phyloP scores from a whole-genome alignment of 2,329 filamentous ascomycete species.

The Nothopassalora personata region DNA sequence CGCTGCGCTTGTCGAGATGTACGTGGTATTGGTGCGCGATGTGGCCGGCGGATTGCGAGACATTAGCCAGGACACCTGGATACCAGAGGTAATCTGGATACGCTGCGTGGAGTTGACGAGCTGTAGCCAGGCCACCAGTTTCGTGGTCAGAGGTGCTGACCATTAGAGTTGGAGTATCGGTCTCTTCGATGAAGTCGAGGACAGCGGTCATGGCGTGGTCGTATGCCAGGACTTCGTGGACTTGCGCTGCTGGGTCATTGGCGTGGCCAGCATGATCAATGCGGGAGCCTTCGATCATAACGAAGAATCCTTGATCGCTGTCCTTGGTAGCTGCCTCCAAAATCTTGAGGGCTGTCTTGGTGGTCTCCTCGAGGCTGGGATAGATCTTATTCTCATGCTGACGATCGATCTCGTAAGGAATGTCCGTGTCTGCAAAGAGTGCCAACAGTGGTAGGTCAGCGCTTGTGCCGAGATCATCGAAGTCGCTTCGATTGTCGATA shows the following conservation, averaged over 20 bases:
- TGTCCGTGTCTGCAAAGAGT: conserved; percentile 73
- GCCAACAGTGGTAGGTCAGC: conserved; percentile 78
- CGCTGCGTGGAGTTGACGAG: conserved; percentile 60
- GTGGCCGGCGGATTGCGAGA: conserved; percentile 67
- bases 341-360: conserved; percentile 70
- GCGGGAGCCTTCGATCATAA: conserved; percentile 95
- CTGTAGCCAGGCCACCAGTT: conserved; percentile 80
- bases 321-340: conserved; percentile 75
- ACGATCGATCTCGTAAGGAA: conserved; percentile 92
- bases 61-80: conserved; percentile 73
- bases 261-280: conserved; percentile 86
- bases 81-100: conserved; percentile 76
- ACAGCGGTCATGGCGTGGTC: conserved; percentile 80
- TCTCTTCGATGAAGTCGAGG: conserved; percentile 74
- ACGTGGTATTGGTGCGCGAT: conserved; percentile 58
- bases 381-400: conserved; percentile 71
- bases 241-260: conserved; percentile 52
- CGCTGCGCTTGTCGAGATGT: conserved; percentile 45
- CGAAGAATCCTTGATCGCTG: conserved; percentile 89
- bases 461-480: conserved; percentile 63
- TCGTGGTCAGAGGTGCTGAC: conserved; percentile 94
- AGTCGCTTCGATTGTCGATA: conserved; percentile 63
- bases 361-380: conserved; percentile 88
- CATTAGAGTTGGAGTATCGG: conserved; percentile 68
- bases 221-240: conserved; percentile 88